A percentile compares a stretch with the other conserved stretches of the same genome.
Evolutionary conservation across 139 green algal genomes (phyloP).

Genomic region (Haematococcus lacustris): DNA sequence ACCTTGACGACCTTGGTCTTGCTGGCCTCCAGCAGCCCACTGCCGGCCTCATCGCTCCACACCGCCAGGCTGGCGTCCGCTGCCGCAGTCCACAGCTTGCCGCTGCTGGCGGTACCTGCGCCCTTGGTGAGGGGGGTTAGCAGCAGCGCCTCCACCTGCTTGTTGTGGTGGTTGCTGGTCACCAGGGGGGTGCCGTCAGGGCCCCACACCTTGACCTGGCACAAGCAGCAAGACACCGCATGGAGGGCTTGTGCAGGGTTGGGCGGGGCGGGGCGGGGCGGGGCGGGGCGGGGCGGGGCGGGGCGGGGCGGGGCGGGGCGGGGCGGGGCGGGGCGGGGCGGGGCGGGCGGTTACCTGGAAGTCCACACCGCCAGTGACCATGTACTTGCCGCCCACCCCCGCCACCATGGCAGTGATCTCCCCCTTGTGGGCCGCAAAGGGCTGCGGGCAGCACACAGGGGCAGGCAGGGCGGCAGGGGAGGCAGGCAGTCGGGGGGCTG

Average conservation of each 20-base stretch:
- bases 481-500: too few species aligned
- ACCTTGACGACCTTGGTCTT: conserved; percentile 23
- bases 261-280: too few species aligned
- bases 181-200: conserved; percentile 17
- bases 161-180: conserved; percentile 34
- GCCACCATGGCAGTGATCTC: conserved; percentile 35
- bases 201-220: conserved; percentile 19
- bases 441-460: too few species aligned
- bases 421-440: conserved; percentile 43
- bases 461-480: too few species aligned
- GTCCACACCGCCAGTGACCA: conserved; percentile 40
- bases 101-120: background rate
- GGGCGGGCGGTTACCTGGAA: conserved; percentile 41
- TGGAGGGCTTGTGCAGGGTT: background rate
- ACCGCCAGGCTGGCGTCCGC: conserved; percentile 32
- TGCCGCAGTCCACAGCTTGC: conserved; percentile 32
- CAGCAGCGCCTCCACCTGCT: conserved; percentile 15
- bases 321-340: too few species aligned
- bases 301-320: too few species aligned
- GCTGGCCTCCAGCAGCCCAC: conserved; percentile 21
- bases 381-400: conserved; percentile 11
- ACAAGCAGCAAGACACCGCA: background rate
- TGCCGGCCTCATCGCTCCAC: conserved; percentile 22
- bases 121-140: conserved; percentile 14
- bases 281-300: too few species aligned